Base-by-base conservation (phyloP, 2,329 filamentous ascomycete genomes). In the Claviceps sp. region DNA sequence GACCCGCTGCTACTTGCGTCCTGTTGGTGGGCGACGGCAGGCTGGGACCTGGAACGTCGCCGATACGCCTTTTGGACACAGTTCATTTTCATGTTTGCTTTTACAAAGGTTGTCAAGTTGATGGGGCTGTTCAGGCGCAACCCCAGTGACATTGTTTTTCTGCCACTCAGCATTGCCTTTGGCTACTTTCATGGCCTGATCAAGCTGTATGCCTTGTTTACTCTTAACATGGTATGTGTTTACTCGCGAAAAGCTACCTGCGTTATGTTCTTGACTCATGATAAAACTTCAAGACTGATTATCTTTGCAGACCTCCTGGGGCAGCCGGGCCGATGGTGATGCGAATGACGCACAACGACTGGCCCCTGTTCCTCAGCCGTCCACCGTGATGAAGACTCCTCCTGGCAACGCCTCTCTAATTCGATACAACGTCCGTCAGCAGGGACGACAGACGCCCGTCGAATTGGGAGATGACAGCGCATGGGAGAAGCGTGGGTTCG, bases 121-220 rank as follows among this genome's bases (percentile, higher is more conserved):
- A 72, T 93, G 60, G 89, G 87, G 9, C 82, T 96, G 61, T 93
- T 95, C 70, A 76, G 85, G 61, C 84, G 86, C 57, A 86, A 94
- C 67, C 89, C 91, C 4, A 78, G 78, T 59, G 91, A 96, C 65
- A 70, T 95, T 56, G 64, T 86, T 43, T 86, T 86, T 63, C 74
- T 95, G 49, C 88, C 88, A 1, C 74, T 91, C n/a, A 95, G 89
- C 41, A 81, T 96, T 60, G 56, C 88, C 14, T 97, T 96, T 69
- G 91, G 91, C 49, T 96, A 93, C 70, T 86, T 94, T 61, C 91
- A 97, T 66, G 88, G 90, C 55, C 68, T 89, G 55, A 90, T 97
- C 75, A 96, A 96, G 74, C 75, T 95, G 56, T 91, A 91, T 63
- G 89, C 91, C 42, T 76, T 90, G 55, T 74, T 85, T 58, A 95